A percentile compares a stretch with the other conserved stretches of the same genome.
phyloP scores from a whole-genome alignment of 176 grass and related monocot species.

The Eragrostis nindensis region DNA sequence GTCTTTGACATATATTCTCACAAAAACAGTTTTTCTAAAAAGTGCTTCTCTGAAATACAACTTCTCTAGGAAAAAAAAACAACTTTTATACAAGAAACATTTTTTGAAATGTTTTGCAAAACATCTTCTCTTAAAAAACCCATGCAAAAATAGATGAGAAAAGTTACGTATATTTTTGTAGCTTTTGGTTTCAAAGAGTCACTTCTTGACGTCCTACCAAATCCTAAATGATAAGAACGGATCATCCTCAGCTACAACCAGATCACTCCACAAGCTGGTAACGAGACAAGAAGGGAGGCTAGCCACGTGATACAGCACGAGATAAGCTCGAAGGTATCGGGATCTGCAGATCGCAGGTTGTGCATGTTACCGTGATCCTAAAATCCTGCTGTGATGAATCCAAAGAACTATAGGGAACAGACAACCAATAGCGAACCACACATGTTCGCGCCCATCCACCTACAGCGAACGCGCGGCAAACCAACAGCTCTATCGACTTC shows the following conservation, averaged over 20 bases:
- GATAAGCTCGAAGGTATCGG: constrained; percentile 11
- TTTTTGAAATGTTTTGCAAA: too few species aligned
- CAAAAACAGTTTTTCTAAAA: too few species aligned
- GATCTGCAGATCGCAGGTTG: background rate
- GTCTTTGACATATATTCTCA: too few species aligned
- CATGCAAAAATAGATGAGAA: too few species aligned
- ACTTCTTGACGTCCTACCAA: too few species aligned
- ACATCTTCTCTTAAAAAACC: too few species aligned
- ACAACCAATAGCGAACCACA: background rate
- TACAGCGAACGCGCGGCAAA: constrained; percentile 12
- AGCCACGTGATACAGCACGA: constrained; percentile 7
- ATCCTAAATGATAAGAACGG: too few species aligned
- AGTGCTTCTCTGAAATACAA: too few species aligned
- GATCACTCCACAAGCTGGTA: background rate
- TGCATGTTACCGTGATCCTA: constrained; percentile 14
- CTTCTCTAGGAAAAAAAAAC: too few species aligned
- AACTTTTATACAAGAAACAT: too few species aligned
- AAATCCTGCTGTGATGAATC: background rate
- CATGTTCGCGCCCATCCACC: constrained; percentile 25
- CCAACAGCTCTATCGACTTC: constrained; percentile 11
- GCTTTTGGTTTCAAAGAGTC: too few species aligned
- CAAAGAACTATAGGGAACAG: constrained; percentile 28
- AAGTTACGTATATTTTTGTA: too few species aligned
- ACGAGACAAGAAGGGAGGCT: background rate
- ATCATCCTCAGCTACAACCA: background rate